Conservation (phyloP, 2,329 filamentous ascomycete genomes). For the Dactylellina drechsleri region DNA sequence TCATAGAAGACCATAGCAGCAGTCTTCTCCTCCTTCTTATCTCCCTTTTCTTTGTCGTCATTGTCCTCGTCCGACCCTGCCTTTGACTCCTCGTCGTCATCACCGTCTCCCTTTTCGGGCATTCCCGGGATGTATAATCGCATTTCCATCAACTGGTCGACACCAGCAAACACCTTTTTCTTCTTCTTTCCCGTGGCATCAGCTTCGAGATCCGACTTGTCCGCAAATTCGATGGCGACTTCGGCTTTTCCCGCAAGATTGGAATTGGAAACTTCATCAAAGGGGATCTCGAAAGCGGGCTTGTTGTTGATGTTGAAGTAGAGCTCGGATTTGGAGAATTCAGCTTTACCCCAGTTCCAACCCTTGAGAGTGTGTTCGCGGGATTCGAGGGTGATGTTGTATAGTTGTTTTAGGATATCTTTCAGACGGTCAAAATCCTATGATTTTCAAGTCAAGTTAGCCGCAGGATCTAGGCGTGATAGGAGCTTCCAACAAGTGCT, state of each 20-base stretch:
- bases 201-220: constrained; percentile 67
- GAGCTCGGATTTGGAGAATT: constrained; percentile 94
- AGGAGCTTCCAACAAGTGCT: background rate
- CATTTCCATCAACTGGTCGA: constrained; percentile 97
- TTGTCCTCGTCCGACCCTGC: constrained; percentile 44
- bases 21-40: constrained; percentile 82
- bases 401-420: constrained; percentile 98
- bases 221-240: constrained; percentile 90
- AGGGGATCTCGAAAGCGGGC: constrained; percentile 95
- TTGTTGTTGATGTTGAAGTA: constrained; percentile 97
- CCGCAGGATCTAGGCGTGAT: background rate
- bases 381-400: constrained; percentile 89
- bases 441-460: background rate
- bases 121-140: constrained; percentile 97
- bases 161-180: constrained; percentile 86
- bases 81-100: constrained; percentile 54
- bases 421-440: constrained; percentile 87
- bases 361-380: constrained; percentile 94
- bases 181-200: constrained; percentile 76
- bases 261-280: constrained; percentile 96
- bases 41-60: constrained; percentile 70
- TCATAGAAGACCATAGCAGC: constrained; percentile 98
- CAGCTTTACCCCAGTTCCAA: constrained; percentile 99
- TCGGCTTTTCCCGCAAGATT: constrained; percentile 98
- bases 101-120: constrained; percentile 75